Conservation (phyloP, 345 rosid species). For the Salix viminalis region DNA sequence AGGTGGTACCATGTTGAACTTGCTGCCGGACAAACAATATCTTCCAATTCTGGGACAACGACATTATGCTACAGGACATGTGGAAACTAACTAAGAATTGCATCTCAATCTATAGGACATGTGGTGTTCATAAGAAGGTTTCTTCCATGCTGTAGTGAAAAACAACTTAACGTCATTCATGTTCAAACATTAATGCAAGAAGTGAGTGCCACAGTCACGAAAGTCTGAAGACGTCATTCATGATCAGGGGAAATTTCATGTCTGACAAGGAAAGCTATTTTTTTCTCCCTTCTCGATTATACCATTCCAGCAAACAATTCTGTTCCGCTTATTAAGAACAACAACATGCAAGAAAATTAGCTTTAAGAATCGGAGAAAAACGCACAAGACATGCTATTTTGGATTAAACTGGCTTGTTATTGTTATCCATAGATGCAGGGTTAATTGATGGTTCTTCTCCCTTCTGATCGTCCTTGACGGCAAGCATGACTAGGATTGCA, state of each 20-base stretch:
- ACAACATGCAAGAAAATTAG: not conserved
- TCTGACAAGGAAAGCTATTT: not conserved
- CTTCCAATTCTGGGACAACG: no score
- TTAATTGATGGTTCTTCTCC: constrained; percentile 5
- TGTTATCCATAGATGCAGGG: not conserved
- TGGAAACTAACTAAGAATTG: no score
- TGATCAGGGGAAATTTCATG: not conserved
- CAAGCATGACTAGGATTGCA: constrained; percentile 53
- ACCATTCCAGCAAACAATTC: not conserved
- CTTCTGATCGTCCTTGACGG: constrained; percentile 53
- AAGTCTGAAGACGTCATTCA: no score
- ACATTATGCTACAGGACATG: no score
- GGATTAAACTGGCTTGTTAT: constrained; percentile 1
- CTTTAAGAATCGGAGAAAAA: not conserved
- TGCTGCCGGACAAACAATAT: no score
- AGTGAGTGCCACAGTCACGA: not conserved
- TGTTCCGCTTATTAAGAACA: not conserved
- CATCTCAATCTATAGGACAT: no score
- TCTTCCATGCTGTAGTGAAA: not conserved
- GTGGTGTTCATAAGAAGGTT: not conserved
- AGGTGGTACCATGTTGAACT: no score
- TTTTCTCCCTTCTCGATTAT: not conserved
- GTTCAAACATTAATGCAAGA: no score
- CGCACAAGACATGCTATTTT: not conserved
- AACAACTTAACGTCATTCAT: not conserved